Base-by-base conservation (phyloP, 441 rosid genomes). In the Euphorbia neoarborescens region DNA sequence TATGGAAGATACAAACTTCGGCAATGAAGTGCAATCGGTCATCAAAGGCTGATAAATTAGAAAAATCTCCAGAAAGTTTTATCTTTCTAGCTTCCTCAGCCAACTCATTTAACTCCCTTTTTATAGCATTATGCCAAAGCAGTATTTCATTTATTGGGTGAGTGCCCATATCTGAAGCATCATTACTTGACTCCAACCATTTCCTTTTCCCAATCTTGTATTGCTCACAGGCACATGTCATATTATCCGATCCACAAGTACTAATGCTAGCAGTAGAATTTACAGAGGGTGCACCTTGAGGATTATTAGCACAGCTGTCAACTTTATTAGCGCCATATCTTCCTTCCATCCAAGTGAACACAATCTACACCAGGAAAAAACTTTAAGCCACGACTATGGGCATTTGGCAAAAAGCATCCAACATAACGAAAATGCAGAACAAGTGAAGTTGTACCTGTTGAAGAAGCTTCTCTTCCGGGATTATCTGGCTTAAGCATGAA, bases 121-220 rank as follows among this genome's bases (percentile, higher is more conserved):
- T 80, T 69, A 88, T 88, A 70, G 92, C 89, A 78, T 81, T 84
- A 81, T 88, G 92, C 92, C 92, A 88, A 70, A 86, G 77, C 80
- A 88, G 70, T 71, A 86, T 86, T 71, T 86, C 92, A 78, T 88
- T 79, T 32, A 88, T 85, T 46, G 92, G 92, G 71, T 79, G 78
- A n/a, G 71, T 73, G 63, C 71, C 79, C 71, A 76, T 30, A 70
- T 76, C 73, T 6, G 85, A 78, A 71, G 62, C 66, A 34, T 72
- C 80, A 76, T 65, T 64, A 71, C 66, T 67, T 58, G 81, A 65
- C 73, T 81, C 88, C 64, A 69, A 17, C 74, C 79, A 76, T 78
- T 84, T 88, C 77, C 90, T 84, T 81, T 88, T 88, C 62, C 79
- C 77, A 65, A 70, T 69, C 72, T 76, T 84, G 62, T 81, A 73